Evolutionary conservation across 352 stramenopile genomes (phyloP).

Genomic region (Phytophthora vignae): DNA sequence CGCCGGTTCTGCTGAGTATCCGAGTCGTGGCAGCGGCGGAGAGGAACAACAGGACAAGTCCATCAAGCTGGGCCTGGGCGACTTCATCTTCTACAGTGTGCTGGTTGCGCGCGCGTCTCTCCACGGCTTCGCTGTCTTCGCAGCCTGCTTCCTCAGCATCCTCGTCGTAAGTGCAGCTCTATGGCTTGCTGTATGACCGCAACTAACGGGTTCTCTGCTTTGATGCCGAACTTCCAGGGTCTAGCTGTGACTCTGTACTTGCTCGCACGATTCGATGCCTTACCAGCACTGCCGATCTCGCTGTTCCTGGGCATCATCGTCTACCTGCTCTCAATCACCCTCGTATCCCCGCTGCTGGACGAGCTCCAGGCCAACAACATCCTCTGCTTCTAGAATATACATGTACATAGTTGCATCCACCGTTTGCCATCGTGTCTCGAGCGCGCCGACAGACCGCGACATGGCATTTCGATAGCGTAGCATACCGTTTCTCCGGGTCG

Average conservation of each 20-base stretch:
- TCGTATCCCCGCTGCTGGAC: constrained; percentile 49
- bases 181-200: background rate
- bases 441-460: background rate
- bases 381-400: constrained; percentile 27
- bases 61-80: constrained; percentile 93
- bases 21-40: constrained; percentile 32
- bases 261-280: constrained; percentile 92
- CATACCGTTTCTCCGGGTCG: constrained; percentile 25
- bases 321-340: constrained; percentile 49
- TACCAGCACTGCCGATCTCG: constrained; percentile 96
- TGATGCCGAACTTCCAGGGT: constrained; percentile 42
- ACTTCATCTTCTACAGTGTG: constrained; percentile 99
- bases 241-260: constrained; percentile 94
- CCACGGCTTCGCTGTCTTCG: constrained; percentile 93
- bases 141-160: constrained; percentile 90
- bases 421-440: constrained; percentile 5
- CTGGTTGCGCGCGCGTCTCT: constrained; percentile 94
- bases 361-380: constrained; percentile 32
- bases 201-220: constrained; percentile 7
- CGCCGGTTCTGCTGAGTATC: constrained; percentile 27
- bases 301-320: constrained; percentile 88
- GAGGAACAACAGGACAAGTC: constrained; percentile 56
- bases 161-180: constrained; percentile 81
- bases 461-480: background rate
- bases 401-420: background rate